A percentile compares a stretch with the other conserved stretches of the same genome.
These are phyloP conservation scores for Phytopythium mirpurense DNA, from an alignment of 352 stramenopile species.

Conservation along the genomic window DNA sequence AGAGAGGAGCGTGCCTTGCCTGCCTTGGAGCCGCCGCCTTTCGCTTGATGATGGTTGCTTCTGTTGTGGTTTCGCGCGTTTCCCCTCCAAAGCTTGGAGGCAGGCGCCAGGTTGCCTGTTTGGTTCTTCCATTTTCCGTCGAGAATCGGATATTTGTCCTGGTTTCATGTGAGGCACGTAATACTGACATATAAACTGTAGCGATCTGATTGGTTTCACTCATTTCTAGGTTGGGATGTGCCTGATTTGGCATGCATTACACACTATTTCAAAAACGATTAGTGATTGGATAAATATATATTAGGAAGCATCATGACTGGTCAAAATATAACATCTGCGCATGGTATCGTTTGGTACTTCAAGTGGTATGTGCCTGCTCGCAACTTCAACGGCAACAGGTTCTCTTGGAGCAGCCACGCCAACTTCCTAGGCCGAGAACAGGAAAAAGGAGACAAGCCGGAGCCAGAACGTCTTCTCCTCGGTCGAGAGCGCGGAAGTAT, in stretches of 20 bases:
- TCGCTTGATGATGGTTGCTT: background rate
- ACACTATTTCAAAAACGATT: no score
- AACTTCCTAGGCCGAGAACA: constrained; percentile 17
- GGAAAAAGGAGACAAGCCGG: constrained; percentile 56
- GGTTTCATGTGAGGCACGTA: background rate
- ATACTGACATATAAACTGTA: no score
- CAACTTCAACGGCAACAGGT: background rate
- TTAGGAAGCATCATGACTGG: no score
- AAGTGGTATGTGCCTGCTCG: no score
- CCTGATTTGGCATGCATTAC: no score
- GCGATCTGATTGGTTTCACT: no score
- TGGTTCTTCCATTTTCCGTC: background rate
- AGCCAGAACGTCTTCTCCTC: constrained; percentile 49
- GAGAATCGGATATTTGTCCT: background rate
- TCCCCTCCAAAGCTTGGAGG: background rate
- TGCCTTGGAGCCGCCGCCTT: background rate
- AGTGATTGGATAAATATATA: no score
- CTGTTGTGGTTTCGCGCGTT: background rate
- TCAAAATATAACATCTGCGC: no score
- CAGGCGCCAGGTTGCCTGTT: no score
- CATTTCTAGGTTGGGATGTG: no score
- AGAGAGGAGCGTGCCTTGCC: no score
- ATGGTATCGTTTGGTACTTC: no score
- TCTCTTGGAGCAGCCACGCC: background rate
- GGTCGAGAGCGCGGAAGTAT: constrained; percentile 16